Evolutionary conservation across 805 yeast genomes (phyloP).

Genomic region (Candida morakotiae): DNA sequence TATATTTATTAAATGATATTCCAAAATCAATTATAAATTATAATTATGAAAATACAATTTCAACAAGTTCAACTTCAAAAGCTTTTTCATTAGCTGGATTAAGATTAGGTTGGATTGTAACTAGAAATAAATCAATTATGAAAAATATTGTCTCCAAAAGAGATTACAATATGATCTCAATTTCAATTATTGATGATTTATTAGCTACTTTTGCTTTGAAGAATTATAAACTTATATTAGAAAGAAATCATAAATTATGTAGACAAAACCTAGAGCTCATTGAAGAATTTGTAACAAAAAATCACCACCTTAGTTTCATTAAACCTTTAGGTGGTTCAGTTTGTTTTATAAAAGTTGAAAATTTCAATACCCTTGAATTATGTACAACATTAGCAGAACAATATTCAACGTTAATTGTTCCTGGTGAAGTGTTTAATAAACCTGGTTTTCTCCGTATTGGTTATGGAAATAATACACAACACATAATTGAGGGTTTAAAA

Average conservation of each 20-base stretch:
- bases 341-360: slow-evolving; percentile 34
- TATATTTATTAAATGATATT: slow-evolving; percentile 25
- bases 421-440: slow-evolving; percentile 44
- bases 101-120: slow-evolving; percentile 50
- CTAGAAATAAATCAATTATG: slow-evolving; percentile 26
- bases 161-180: slow-evolving; percentile 50
- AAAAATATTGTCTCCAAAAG: slow-evolving; percentile 34
- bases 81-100: slow-evolving; percentile 52
- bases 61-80: slow-evolving; percentile 51
- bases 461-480: slow-evolving; percentile 39
- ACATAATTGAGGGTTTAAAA: slow-evolving; percentile 31
- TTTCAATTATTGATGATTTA: slow-evolving; percentile 43
- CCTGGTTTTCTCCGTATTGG: slow-evolving; percentile 47
- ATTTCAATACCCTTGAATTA: slow-evolving; percentile 27
- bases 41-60: slow-evolving; percentile 38
- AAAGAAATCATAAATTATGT: slow-evolving; percentile 40
- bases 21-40: slow-evolving; percentile 41
- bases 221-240: slow-evolving; percentile 29
- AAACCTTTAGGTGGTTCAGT: slow-evolving; percentile 48
- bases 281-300: slow-evolving; percentile 25
- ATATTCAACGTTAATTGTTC: slow-evolving; percentile 37
- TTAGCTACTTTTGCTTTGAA: slow-evolving; percentile 41
- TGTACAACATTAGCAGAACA: slow-evolving; percentile 32
- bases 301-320: slow-evolving; percentile 34
- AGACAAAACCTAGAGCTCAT: slow-evolving; percentile 30